Evolutionary conservation across 2,329 filamentous ascomycete species (phyloP).

Genomic region (Penicillium sp.): DNA sequence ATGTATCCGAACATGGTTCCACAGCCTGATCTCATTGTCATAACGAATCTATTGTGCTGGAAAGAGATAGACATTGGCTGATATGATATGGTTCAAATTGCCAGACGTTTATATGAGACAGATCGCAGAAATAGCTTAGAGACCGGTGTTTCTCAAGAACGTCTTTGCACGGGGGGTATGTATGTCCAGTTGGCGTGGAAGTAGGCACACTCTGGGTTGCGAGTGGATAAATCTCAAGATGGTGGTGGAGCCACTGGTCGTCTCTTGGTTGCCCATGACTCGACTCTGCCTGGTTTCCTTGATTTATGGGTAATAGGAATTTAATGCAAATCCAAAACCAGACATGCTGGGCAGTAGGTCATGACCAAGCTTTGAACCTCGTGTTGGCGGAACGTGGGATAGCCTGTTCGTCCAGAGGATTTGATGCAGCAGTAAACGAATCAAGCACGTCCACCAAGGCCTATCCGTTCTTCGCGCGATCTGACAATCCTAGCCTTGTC

Average conservation of each 20-base stretch:
- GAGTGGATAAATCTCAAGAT: neutral
- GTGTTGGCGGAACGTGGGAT: neutral
- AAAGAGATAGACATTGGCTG: neutral
- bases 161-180: neutral
- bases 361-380: slow-evolving; percentile 1
- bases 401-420: neutral
- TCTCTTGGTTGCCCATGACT: neutral
- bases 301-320: neutral
- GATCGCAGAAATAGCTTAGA: neutral
- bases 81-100: neutral
- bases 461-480: slow-evolving; percentile 49
- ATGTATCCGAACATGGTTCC: slow-evolving; percentile 3
- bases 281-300: neutral
- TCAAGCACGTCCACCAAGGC: slow-evolving; percentile 32
- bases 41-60: neutral
- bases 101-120: neutral
- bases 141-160: neutral
- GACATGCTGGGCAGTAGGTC: neutral
- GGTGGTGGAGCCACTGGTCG: neutral
- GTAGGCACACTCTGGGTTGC: neutral
- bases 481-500: slow-evolving; percentile 51
- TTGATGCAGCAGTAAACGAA: neutral
- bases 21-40: neutral
- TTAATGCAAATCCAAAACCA: neutral
- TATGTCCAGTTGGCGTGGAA: neutral